phyloP scores from a whole-genome alignment of 2,329 filamentous ascomycete genomes.

The Stemphylium vesicarium region DNA sequence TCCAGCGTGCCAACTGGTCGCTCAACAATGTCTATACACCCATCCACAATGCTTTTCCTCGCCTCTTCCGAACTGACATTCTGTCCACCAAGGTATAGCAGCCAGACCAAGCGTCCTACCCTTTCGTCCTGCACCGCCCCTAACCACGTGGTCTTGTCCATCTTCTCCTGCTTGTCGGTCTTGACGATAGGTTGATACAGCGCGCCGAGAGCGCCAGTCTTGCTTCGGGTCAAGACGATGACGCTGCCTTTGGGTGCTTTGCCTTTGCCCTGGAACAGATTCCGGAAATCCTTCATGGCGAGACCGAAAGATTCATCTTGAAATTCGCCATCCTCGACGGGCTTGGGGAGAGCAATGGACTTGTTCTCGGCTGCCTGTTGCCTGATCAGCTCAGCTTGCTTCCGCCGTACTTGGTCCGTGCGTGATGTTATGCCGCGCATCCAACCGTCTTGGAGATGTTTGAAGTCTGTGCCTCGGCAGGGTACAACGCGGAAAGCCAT shows the following conservation, averaged over 20 bases:
- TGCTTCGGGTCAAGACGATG: slow-evolving; percentile 73
- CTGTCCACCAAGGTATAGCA: slow-evolving; percentile 86
- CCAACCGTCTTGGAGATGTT: slow-evolving; percentile 89
- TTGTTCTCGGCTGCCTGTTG: slow-evolving; percentile 55
- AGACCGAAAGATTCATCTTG: slow-evolving; percentile 77
- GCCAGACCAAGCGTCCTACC: slow-evolving; percentile 81
- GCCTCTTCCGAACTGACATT: slow-evolving; percentile 86
- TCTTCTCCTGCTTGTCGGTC: slow-evolving; percentile 49
- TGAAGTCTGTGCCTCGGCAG: slow-evolving; percentile 92
- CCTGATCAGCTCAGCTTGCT: slow-evolving; percentile 40
- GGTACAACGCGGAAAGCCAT: slow-evolving; percentile 85
- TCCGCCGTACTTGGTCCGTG: slow-evolving; percentile 59
- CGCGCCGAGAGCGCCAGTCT: slow-evolving; percentile 63
- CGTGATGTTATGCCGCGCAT: slow-evolving; percentile 82
- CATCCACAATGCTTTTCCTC: slow-evolving; percentile 81
- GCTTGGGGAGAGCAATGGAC: slow-evolving; percentile 37
- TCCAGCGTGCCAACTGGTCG: slow-evolving; percentile 87
- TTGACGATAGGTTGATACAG: slow-evolving; percentile 36
- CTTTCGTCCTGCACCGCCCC: slow-evolving; percentile 80
- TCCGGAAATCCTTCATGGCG: slow-evolving; percentile 78
- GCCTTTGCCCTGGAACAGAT: slow-evolving; percentile 76
- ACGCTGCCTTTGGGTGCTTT: slow-evolving; percentile 82
- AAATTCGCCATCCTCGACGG: slow-evolving; percentile 55
- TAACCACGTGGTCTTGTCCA: slow-evolving; percentile 61
- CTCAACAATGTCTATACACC: slow-evolving; percentile 86